A percentile compares a stretch with the other conserved stretches of the same genome.
Evolutionary conservation across 345 rosid species (phyloP).

Genomic region (Arabidopsis arenosa): DNA sequence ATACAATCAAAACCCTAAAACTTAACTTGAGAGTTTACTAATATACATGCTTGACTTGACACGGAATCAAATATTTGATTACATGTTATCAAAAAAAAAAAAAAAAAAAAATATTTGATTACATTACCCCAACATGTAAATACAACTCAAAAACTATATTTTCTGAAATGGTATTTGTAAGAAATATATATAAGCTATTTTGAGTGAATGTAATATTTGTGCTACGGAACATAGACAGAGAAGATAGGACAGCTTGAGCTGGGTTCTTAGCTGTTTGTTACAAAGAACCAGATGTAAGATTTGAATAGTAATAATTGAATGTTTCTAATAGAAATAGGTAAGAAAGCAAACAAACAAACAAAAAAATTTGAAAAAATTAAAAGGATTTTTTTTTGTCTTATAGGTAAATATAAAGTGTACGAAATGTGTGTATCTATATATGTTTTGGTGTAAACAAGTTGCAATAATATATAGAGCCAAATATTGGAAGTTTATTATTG

Average conservation of each 20-base stretch:
- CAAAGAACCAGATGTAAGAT: constrained; percentile 25
- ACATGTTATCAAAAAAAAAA: no score
- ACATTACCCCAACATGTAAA: not conserved
- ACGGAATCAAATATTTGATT: constrained; percentile 8
- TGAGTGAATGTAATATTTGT: constrained; percentile 26
- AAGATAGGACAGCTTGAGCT: constrained; percentile 35
- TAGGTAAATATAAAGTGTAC: constrained; percentile 8
- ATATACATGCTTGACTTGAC: constrained; percentile 4
- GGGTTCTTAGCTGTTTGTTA: constrained; percentile 45
- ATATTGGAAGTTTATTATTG: constrained; percentile 34
- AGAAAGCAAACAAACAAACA: constrained; percentile 22
- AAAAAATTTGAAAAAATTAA: no score
- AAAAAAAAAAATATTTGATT: constrained; percentile 18
- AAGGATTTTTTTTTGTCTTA: no score
- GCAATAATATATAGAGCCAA: constrained; percentile 24
- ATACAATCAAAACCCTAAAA: not conserved
- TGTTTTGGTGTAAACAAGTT: constrained; percentile 34
- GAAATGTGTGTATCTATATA: not conserved
- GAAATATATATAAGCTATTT: not conserved
- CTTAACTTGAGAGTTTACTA: not conserved
- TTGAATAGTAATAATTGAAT: constrained; percentile 24
- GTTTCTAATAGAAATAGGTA: not conserved
- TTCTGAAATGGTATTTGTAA: constrained; percentile 15
- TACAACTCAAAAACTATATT: constrained; percentile 4
- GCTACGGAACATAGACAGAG: constrained; percentile 38